These are phyloP conservation scores for Mycena amicta DNA, from an alignment of 768 basidiomycete species.

Conservation along the genomic window DNA sequence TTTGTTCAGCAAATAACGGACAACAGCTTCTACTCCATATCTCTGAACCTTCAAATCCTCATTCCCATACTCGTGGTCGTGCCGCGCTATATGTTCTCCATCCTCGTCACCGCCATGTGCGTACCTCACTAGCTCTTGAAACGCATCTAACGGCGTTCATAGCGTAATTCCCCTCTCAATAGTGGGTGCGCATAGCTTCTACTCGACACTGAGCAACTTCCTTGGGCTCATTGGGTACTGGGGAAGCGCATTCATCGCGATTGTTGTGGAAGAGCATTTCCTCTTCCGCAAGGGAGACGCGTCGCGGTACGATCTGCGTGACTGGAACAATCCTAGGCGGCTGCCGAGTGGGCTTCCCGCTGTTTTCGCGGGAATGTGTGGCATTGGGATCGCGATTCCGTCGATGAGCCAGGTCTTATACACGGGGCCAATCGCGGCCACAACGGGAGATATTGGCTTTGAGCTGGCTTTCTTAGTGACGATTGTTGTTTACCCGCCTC, in stretches of 20 bases:
- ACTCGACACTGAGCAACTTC: conserved; percentile 71
- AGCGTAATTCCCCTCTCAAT: conserved; percentile 78
- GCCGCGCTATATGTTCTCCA: conserved; percentile 77
- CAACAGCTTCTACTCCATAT: conserved; percentile 74
- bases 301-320: conserved; percentile 49
- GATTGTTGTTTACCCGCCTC: conserved; percentile 56
- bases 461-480: conserved; percentile 66
- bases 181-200: conserved; percentile 74
- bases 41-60: conserved; percentile 72
- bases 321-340: conserved; percentile 58
- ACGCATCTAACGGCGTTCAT: not conserved
- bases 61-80: conserved; percentile 59
- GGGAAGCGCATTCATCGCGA: conserved; percentile 60
- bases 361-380: conserved; percentile 50
- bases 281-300: conserved; percentile 61
- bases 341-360: conserved; percentile 76
- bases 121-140: too few species aligned
- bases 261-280: conserved; percentile 71
- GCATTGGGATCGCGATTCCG: conserved; percentile 63
- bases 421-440: conserved; percentile 68
- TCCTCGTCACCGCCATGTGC: conserved; percentile 72
- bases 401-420: conserved; percentile 81
- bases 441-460: conserved; percentile 81
- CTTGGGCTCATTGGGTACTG: conserved; percentile 75
- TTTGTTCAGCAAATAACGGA: not conserved